These are phyloP conservation scores for Fusarium verrucosum DNA, from an alignment of 2,329 filamentous ascomycete species.

Conservation along the genomic window DNA sequence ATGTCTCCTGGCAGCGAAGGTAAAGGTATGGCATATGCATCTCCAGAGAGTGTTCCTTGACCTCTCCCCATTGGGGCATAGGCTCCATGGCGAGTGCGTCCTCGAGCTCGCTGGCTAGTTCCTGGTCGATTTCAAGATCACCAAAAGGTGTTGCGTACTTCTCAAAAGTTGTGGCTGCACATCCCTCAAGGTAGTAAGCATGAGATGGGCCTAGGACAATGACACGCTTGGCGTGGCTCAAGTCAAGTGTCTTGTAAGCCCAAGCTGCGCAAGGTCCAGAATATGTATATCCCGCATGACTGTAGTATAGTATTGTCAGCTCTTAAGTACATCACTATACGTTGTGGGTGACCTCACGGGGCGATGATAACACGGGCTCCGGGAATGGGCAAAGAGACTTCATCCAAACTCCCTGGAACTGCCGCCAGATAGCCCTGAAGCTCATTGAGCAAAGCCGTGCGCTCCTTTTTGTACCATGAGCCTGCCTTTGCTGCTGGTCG, in stretches of 20 bases:
- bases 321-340: fast-evolving
- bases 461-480: constrained; percentile 81
- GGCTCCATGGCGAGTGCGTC: constrained; percentile 49
- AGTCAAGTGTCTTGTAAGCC: constrained; percentile 90
- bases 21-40: constrained; percentile 97
- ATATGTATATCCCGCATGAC: constrained; percentile 93
- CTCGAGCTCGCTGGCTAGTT: constrained; percentile 61
- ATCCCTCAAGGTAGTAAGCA: constrained; percentile 79
- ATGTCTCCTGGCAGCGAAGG: constrained; percentile 70
- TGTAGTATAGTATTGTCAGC: constrained; percentile 49
- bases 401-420: constrained; percentile 73
- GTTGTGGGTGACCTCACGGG: constrained; percentile 70
- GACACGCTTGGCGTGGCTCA: constrained; percentile 83
- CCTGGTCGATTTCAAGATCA: constrained; percentile 70
- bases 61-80: constrained; percentile 74
- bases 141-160: constrained; percentile 80
- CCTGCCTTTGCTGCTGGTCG: constrained; percentile 79
- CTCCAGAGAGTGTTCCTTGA: constrained; percentile 91
- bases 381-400: constrained; percentile 68
- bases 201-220: constrained; percentile 96
- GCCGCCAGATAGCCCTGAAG: constrained; percentile 78
- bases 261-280: constrained; percentile 93
- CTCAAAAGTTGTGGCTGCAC: constrained; percentile 77
- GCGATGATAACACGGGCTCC: constrained; percentile 88
- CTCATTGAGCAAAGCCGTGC: constrained; percentile 68